Percentiles rank a stretch among this genome's conserved stretches.
phyloP scores from a whole-genome alignment of 2,329 filamentous ascomycete species.

The Coniochaeta prunicola region DNA sequence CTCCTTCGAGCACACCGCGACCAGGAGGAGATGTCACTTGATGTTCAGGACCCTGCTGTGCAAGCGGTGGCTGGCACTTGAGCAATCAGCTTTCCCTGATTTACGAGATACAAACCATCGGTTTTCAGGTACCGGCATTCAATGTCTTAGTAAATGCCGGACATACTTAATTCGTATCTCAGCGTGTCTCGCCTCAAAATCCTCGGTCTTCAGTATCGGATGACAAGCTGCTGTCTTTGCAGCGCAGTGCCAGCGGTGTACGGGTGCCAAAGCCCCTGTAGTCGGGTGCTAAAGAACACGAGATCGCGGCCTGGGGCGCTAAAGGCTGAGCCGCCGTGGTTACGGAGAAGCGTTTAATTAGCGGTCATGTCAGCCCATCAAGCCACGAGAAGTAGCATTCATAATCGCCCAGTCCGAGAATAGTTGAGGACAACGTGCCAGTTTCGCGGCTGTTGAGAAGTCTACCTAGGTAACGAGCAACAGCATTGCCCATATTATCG shows the following conservation, averaged over 20 bases:
- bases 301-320: background rate
- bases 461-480: background rate
- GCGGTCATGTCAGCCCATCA: background rate
- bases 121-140: background rate
- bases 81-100: background rate
- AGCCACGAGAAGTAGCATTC: background rate
- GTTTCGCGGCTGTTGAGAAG: background rate
- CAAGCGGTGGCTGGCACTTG: too few relatives aligned
- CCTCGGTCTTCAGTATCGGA: background rate
- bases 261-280: background rate
- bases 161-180: background rate
- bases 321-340: background rate
- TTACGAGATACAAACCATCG: background rate
- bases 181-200: background rate
- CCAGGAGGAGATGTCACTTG: too few relatives aligned
- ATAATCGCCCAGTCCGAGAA: background rate
- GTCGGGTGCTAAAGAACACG: background rate
- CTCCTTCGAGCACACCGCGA: background rate
- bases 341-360: background rate
- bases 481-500: background rate
- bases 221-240: background rate
- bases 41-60: too few relatives aligned
- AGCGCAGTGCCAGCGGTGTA: background rate
- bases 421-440: background rate
- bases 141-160: background rate